A percentile compares a stretch with the other conserved stretches of the same genome.
Conservation (phyloP, 2,329 filamentous ascomycete species). For the Fusarium albosuccineum region DNA sequence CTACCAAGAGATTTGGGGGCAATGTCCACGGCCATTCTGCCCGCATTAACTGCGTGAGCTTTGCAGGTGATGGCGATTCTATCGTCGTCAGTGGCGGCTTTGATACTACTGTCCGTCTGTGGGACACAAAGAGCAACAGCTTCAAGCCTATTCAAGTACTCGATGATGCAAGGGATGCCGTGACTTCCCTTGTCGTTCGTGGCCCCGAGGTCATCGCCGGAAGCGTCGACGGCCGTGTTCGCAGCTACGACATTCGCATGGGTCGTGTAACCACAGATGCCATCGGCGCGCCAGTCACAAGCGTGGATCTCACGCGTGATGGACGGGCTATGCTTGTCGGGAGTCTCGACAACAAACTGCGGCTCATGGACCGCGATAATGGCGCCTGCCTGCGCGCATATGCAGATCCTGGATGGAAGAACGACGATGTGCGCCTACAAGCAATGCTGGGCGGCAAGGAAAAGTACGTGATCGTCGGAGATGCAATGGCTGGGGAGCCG, state of each 20-base stretch:
- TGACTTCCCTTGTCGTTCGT: constrained; percentile 64
- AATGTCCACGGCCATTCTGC: constrained; percentile 73
- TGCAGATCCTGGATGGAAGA: constrained; percentile 67
- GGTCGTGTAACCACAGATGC: constrained; percentile 79
- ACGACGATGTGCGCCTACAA: constrained; percentile 80
- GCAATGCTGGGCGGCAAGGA: constrained; percentile 82
- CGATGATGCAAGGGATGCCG: constrained; percentile 77
- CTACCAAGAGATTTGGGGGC: constrained; percentile 78
- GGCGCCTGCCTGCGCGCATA: constrained; percentile 83
- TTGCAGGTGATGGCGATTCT: constrained; percentile 80
- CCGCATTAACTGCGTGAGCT: constrained; percentile 82
- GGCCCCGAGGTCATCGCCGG: constrained; percentile 75
- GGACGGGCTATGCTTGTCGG: constrained; percentile 81
- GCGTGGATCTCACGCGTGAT: constrained; percentile 77
- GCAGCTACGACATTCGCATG: constrained; percentile 85
- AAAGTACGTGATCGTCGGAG: constrained; percentile 82
- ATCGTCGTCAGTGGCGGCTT: constrained; percentile 81
- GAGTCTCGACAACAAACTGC: constrained; percentile 79
- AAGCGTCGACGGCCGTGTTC: constrained; percentile 86
- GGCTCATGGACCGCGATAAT: constrained; percentile 83
- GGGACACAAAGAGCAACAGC: constrained; percentile 72
- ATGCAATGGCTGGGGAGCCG: constrained; percentile 68
- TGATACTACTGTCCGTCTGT: constrained; percentile 81
- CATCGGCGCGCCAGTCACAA: constrained; percentile 79
- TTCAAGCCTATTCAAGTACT: constrained; percentile 79